Conservation (phyloP, 306 rosid species). For the Mimosa bimucronata region DNA sequence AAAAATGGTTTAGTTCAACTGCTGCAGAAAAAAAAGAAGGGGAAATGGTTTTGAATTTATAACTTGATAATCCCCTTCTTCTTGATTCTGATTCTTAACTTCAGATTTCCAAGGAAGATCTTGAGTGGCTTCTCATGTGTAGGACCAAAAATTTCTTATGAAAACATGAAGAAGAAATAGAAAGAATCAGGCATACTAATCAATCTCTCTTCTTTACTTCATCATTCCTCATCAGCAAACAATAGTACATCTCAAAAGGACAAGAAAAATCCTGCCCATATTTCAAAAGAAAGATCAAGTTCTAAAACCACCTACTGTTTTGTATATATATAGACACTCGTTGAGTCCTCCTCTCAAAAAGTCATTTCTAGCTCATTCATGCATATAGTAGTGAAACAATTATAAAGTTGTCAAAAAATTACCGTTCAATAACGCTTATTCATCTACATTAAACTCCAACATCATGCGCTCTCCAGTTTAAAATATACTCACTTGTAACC, state of each 20-base stretch:
- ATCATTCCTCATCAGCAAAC: neutral
- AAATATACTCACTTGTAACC: too few relatives aligned
- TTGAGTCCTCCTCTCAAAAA: too few relatives aligned
- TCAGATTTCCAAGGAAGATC: constrained; percentile 28
- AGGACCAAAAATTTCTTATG: neutral
- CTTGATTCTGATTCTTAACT: constrained; percentile 2
- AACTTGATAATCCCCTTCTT: neutral
- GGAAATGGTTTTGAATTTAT: neutral
- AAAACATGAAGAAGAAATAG: neutral
- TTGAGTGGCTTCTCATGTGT: neutral
- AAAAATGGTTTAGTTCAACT: constrained; percentile 49
- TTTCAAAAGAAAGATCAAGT: neutral
- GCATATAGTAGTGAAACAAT: too few relatives aligned
- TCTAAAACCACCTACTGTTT: neutral
- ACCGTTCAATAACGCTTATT: too few relatives aligned
- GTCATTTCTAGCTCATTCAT: too few relatives aligned
- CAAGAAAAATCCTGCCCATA: neutral
- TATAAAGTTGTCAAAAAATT: too few relatives aligned
- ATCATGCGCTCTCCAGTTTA: too few relatives aligned
- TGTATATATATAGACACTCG: neutral
- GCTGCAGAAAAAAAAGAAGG: constrained; percentile 34
- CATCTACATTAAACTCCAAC: too few relatives aligned
- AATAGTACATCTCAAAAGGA: neutral
- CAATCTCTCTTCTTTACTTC: neutral
- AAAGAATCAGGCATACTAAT: constrained; percentile 12